Evolutionary conservation across 2,329 filamentous ascomycete species (phyloP).

Genomic region (Zalaria sp.): DNA sequence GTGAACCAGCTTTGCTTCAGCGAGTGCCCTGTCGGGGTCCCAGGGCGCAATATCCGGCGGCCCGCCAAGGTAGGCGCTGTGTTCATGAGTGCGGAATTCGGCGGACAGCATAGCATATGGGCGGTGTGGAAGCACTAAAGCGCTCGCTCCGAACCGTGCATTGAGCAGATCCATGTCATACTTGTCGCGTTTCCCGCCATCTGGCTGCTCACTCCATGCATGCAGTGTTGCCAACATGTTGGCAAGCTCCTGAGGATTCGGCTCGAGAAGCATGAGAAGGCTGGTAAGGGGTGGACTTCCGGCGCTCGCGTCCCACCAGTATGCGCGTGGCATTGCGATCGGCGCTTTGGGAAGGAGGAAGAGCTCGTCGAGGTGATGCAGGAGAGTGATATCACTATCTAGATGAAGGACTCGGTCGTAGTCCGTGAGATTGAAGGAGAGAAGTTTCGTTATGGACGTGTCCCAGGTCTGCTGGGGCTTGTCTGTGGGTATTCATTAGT

Average conservation of each 20-base stretch:
- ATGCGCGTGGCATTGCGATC: slow-evolving; percentile 54
- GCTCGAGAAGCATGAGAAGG: slow-evolving; percentile 47
- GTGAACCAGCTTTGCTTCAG: slow-evolving; percentile 52
- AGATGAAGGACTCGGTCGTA: slow-evolving; percentile 44
- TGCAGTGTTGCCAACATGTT: slow-evolving; percentile 18
- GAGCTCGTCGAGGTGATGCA: slow-evolving; percentile 53
- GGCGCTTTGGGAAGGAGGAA: slow-evolving; percentile 49
- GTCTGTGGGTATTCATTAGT: slow-evolving; percentile 4
- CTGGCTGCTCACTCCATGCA: slow-evolving; percentile 7
- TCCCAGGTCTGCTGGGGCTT: slow-evolving; percentile 40
- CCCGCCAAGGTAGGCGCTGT: slow-evolving; percentile 35
- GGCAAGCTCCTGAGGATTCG: slow-evolving; percentile 37
- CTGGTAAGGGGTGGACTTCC: slow-evolving; percentile 31
- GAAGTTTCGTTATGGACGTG: slow-evolving; percentile 51
- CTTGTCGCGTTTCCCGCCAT: slow-evolving; percentile 14
- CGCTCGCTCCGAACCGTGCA: slow-evolving; percentile 42
- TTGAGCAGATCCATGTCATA: slow-evolving; percentile 60
- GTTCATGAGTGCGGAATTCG: slow-evolving; percentile 45
- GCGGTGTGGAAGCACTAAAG: slow-evolving; percentile 49
- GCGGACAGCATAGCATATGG: slow-evolving; percentile 46
- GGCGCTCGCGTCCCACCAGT: slow-evolving; percentile 42
- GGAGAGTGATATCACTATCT: slow-evolving; percentile 49
- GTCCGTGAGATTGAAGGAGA: slow-evolving; percentile 51
- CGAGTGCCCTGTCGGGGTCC: slow-evolving; percentile 41
- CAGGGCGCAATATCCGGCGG: slow-evolving; percentile 28